Conservation (phyloP, 169 alveolate genomes). For the Cryptosporidium ryanae region DNA sequence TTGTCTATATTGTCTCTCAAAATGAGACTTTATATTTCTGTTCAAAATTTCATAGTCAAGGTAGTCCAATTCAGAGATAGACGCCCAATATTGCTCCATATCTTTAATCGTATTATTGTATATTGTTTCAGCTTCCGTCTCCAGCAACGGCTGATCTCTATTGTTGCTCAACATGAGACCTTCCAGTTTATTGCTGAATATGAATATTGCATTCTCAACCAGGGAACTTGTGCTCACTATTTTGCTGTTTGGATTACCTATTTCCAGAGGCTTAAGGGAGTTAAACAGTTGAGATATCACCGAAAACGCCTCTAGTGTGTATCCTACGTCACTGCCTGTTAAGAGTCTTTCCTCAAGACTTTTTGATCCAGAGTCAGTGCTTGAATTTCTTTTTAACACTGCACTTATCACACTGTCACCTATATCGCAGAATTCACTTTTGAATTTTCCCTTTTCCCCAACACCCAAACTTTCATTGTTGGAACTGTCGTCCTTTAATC, state of each 20-base stretch:
- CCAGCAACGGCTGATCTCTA: slow-evolving; percentile 24
- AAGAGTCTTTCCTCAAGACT: neutral
- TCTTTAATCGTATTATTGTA: slow-evolving; percentile 31
- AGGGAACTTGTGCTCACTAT: slow-evolving; percentile 1
- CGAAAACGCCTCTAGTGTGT: slow-evolving; percentile 27
- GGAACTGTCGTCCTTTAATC: too few relatives aligned
- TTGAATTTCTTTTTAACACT: too few relatives aligned
- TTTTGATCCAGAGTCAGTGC: too few relatives aligned
- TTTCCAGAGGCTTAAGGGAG: slow-evolving; percentile 15
- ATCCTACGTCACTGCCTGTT: slow-evolving; percentile 30
- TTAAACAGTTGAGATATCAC: slow-evolving; percentile 9
- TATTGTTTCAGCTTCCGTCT: slow-evolving; percentile 40
- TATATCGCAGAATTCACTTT: too few relatives aligned
- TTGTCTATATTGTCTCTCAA: slow-evolving; percentile 30
- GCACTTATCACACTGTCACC: too few relatives aligned
- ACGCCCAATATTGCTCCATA: slow-evolving; percentile 37
- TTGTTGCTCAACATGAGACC: slow-evolving; percentile 9
- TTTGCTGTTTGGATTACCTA: slow-evolving; percentile 21
- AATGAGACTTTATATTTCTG: slow-evolving; percentile 14
- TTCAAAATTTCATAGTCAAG: slow-evolving; percentile 17
- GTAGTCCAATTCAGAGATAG: slow-evolving; percentile 41
- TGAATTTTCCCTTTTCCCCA: too few relatives aligned
- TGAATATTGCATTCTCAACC: slow-evolving; percentile 42
- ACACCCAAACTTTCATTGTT: too few relatives aligned
- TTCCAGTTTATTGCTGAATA: slow-evolving; percentile 38